Conservation (phyloP, 345 rosid species). For the Ricinus communis region DNA sequence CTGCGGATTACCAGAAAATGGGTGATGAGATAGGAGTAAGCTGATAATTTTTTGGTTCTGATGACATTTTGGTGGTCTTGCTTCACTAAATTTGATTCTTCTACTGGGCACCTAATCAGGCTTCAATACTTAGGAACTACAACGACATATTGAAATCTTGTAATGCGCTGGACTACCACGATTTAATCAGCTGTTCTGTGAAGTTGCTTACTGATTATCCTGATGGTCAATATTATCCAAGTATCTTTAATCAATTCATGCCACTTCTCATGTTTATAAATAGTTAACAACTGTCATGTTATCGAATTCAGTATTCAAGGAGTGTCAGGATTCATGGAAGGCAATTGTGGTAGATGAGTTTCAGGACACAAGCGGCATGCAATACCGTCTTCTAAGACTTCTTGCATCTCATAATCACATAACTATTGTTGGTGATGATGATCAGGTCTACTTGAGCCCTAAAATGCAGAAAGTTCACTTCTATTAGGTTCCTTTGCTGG, state of each 20-base stretch:
- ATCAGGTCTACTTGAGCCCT: constrained; percentile 54
- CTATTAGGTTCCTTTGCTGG: neutral
- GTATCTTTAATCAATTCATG: neutral
- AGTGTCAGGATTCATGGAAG: constrained; percentile 75
- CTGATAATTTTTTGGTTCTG: constrained; percentile 23
- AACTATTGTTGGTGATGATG: constrained; percentile 93
- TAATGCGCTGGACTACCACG: constrained; percentile 93
- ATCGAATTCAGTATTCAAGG: constrained; percentile 58
- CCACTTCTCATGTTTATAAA: constrained; percentile 18
- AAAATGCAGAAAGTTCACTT: neutral
- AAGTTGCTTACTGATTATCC: constrained; percentile 70
- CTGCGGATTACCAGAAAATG: constrained; percentile 52
- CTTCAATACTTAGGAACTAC: constrained; percentile 66
- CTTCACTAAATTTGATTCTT: constrained; percentile 29
- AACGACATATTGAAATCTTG: constrained; percentile 67
- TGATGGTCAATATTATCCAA: constrained; percentile 56
- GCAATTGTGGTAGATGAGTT: constrained; percentile 89
- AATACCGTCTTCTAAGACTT: constrained; percentile 61
- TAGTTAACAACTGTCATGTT: constrained; percentile 19
- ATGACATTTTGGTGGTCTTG: constrained; percentile 22
- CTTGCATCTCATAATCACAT: constrained; percentile 75
- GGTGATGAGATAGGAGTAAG: constrained; percentile 85
- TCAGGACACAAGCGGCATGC: constrained; percentile 96
- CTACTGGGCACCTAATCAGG: constrained; percentile 54
- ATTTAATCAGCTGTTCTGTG: constrained; percentile 77